These are phyloP conservation scores for Cucurbita ficifolia DNA, from an alignment of 306 rosid genomes.

Conservation along the genomic window DNA sequence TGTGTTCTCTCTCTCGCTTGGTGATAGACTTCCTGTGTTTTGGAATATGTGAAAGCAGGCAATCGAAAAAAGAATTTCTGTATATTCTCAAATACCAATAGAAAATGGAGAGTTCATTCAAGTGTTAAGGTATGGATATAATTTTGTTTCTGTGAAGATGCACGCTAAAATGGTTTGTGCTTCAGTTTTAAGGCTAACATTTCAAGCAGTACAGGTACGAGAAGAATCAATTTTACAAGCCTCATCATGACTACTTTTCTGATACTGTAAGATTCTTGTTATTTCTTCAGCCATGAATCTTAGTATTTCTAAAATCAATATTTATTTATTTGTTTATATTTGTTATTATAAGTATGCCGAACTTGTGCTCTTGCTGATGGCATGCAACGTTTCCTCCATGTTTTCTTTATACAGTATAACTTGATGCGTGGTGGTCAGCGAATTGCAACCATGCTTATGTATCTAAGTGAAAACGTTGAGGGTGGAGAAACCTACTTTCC, in stretches of 20 bases:
- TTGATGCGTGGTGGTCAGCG: conserved; percentile 99
- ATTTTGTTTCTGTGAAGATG: conserved; percentile 9
- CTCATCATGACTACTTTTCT: conserved; percentile 96
- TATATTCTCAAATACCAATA: conserved; percentile 77
- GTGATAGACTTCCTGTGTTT: neutral
- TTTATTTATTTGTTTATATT: neutral
- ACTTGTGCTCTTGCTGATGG: neutral
- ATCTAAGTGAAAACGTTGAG: conserved; percentile 77
- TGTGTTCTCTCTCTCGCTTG: neutral
- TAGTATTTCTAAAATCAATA: neutral
- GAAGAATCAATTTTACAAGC: conserved; percentile 68
- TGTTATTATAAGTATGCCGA: neutral
- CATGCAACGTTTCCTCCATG: neutral
- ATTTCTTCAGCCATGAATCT: conserved; percentile 1
- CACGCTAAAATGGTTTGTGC: conserved; percentile 3
- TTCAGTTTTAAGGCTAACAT: conserved; percentile 45
- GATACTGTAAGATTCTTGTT: conserved; percentile 54
- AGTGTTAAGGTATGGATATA: conserved; percentile 65
- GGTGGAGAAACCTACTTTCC: conserved; percentile 99
- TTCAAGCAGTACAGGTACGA: conserved; percentile 95
- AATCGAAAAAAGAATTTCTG: conserved; percentile 85
- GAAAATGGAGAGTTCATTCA: conserved; percentile 95
- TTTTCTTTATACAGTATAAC: conserved; percentile 47
- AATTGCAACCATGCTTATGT: conserved; percentile 84
- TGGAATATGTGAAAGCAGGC: conserved; percentile 42